These are phyloP conservation scores for Ogataea dorogensis DNA, from an alignment of 805 yeast genomes.

Conservation along the genomic window DNA sequence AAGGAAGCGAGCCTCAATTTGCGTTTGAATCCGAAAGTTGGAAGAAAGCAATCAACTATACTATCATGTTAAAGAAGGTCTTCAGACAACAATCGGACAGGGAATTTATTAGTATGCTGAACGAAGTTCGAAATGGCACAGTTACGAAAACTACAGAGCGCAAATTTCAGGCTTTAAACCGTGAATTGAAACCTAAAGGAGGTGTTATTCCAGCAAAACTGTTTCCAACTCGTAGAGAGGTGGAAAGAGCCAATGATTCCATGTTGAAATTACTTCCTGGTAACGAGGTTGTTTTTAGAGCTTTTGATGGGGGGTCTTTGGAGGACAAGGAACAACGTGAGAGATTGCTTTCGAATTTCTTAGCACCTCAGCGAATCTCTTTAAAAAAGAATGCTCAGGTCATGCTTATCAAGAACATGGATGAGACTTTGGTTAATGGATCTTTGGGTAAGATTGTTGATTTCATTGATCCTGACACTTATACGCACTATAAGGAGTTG, in stretches of 20 bases:
- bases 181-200: conserved; percentile 49
- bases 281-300: conserved; percentile 39
- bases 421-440: conserved; percentile 72
- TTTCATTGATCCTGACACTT: conserved; percentile 49
- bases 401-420: conserved; percentile 77
- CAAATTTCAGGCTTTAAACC: conserved; percentile 50
- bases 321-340: conserved; percentile 42
- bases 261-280: conserved; percentile 50
- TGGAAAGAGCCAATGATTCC: conserved; percentile 58
- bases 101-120: conserved; percentile 68
- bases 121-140: conserved; percentile 66
- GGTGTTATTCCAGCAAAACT: conserved; percentile 73
- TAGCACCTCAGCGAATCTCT: conserved; percentile 57
- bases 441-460: conserved; percentile 63
- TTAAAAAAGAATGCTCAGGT: conserved; percentile 77
- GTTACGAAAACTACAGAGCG: conserved; percentile 46
- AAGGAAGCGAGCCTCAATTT: conserved; percentile 39
- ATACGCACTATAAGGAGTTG: conserved; percentile 33
- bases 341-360: conserved; percentile 50
- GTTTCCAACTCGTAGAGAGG: conserved; percentile 72
- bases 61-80: conserved; percentile 60
- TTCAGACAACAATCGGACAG: conserved; percentile 78
- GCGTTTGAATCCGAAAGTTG: conserved; percentile 68
- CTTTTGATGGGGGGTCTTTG: conserved; percentile 54
- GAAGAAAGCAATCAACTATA: conserved; percentile 54